Base-by-base conservation (phyloP, 2,329 filamentous ascomycete genomes). In the Dactylonectria macrodidyma region DNA sequence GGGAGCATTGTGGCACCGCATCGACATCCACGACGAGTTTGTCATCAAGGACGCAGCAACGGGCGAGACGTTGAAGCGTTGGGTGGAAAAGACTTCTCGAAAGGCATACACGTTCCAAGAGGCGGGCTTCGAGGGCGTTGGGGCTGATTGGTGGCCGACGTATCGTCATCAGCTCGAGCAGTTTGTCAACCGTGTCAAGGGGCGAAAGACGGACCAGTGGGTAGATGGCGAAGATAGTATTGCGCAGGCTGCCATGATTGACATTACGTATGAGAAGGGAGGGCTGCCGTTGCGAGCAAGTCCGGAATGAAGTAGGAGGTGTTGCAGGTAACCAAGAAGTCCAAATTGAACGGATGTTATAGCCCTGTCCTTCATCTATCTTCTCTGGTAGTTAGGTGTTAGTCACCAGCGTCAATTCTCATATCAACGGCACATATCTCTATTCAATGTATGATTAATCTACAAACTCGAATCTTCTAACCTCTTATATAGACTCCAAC, bases 41-140 rank as follows among this genome's bases (percentile, higher is more conserved):
- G 33, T 22, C 5, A 36, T 56, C 3, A 26, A 33, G 1, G 36
- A 41, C 36, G 14, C 36, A 16, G 33, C 16, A 3, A 57, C 11
- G 14, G 41, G 50, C 1, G 46, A 33, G 10, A 51, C 30, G 16
- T 30, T 47, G 26, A 47, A 56, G 50, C 44, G 22, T 19, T 62
- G 60, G 51, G 22, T 44, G n/a, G 33, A 19, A 14, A 62, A 47
- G 24, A 6, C 34, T 14, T 47, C 60, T 16, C 38, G 34, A 10
- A 62, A 62, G 30, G 41, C 41, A 1, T 62, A 62, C 12, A 62
- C 60, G 2, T 62, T 62, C 5, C 36, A 38, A 22, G 60, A 62
- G 12, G 38, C 52, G 6, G 30, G 30, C 1, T 11, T 34, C 0
- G 41, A 62, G 11, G 19, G 41, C 10, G 36, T 26, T n/a, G 61